phyloP scores from a whole-genome alignment of 2,329 filamentous ascomycete species.

The Trichoderma cornu-damae region DNA sequence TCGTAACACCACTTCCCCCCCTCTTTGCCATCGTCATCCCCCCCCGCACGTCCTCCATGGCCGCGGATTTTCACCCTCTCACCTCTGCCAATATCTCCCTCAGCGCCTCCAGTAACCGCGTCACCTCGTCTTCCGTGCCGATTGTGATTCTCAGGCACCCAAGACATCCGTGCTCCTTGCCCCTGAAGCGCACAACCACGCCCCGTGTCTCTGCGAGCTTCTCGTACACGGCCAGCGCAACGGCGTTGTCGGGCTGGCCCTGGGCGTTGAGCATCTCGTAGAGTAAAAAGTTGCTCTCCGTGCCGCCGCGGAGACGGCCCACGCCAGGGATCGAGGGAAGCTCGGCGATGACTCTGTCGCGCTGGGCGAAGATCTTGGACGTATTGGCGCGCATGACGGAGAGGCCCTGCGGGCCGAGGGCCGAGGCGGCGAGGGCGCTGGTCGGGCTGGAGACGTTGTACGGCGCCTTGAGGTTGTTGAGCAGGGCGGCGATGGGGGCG shows the following conservation, averaged over 20 bases:
- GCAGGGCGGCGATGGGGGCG: constrained; percentile 65
- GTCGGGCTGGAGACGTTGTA: constrained; percentile 94
- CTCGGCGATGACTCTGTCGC: constrained; percentile 68
- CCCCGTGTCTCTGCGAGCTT: constrained; percentile 76
- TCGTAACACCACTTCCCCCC: background rate
- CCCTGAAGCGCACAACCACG: constrained; percentile 89
- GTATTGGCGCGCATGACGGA: constrained; percentile 66
- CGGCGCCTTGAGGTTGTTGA: constrained; percentile 92
- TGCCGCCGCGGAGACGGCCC: constrained; percentile 74
- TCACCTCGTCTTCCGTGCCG: constrained; percentile 82
- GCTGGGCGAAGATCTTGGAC: constrained; percentile 66
- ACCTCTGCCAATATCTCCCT: constrained; percentile 45
- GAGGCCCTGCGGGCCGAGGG: constrained; percentile 63
- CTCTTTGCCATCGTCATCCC: background rate
- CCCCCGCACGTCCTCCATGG: background rate
- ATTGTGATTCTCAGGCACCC: constrained; percentile 90
- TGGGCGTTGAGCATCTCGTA: constrained; percentile 75
- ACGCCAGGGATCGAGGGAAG: constrained; percentile 72
- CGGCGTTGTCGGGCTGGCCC: constrained; percentile 71
- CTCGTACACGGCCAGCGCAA: constrained; percentile 77
- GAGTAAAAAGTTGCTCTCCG: constrained; percentile 81
- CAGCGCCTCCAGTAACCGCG: constrained; percentile 68
- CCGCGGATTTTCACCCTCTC: constrained; percentile 24
- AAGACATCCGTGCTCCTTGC: constrained; percentile 83
- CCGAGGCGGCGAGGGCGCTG: constrained; percentile 70